Percentiles rank a stretch among this genome's conserved stretches.
phyloP scores from a whole-genome alignment of 306 rosid genomes.

The Hylodesmum podocarpum region DNA sequence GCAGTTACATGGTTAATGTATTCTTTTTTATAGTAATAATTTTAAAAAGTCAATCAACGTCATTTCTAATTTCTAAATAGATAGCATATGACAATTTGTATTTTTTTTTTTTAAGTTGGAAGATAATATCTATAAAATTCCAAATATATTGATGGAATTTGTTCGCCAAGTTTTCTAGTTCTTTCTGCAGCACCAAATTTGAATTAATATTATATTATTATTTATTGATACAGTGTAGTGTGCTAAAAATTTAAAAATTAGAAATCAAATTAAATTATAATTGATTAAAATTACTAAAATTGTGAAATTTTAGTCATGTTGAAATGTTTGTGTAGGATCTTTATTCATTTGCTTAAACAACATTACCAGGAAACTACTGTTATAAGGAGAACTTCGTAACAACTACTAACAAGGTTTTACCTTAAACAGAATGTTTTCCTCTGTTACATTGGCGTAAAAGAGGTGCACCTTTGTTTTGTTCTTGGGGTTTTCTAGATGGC shows the following conservation, averaged over 20 bases:
- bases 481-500: conserved; percentile 71
- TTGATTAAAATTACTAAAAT: too few relatives aligned
- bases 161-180: conserved; percentile 38
- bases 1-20: too few relatives aligned
- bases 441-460: conserved; percentile 64
- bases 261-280: too few relatives aligned
- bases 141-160: conserved; percentile 24
- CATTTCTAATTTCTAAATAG: too few relatives aligned
- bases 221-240: neutral
- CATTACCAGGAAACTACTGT: neutral
- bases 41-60: too few relatives aligned
- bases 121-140: too few relatives aligned
- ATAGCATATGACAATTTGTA: too few relatives aligned
- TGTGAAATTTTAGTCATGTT: too few relatives aligned
- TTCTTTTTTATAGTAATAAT: too few relatives aligned
- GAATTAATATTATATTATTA: neutral
- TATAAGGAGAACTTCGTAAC: neutral
- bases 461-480: conserved; percentile 64
- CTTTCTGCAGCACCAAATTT: conserved; percentile 41
- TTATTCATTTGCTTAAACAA: neutral
- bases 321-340: neutral
- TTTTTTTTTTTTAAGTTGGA: too few relatives aligned
- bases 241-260: neutral
- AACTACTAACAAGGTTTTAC: too few relatives aligned
- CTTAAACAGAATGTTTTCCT: conserved; percentile 61